Conservation (phyloP, 2,329 filamentous ascomycete genomes). For the Pestalotiopsis fici region DNA sequence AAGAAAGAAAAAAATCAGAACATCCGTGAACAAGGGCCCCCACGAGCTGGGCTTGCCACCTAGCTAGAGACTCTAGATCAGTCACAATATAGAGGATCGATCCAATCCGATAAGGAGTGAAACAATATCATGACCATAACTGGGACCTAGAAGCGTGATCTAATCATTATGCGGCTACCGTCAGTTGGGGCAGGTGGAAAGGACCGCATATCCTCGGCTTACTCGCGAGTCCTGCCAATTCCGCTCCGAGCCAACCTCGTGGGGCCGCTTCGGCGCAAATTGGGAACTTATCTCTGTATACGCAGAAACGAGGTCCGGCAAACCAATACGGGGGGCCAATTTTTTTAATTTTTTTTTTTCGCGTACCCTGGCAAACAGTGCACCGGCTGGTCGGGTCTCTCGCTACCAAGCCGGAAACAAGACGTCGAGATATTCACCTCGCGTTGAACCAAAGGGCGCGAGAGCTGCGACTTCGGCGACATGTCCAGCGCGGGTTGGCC, state of each 20-base stretch:
- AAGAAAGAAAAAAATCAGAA: not conserved
- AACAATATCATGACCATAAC: not conserved
- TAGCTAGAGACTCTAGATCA: not conserved
- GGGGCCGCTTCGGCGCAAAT: not conserved
- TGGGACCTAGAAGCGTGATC: slow-evolving; percentile 1
- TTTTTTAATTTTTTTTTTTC: too few relatives aligned
- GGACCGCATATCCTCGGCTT: slow-evolving; percentile 15
- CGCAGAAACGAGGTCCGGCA: not conserved
- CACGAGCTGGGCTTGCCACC: not conserved
- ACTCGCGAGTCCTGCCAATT: slow-evolving; percentile 9
- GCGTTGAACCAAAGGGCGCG: not conserved
- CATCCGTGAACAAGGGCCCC: not conserved
- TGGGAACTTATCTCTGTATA: not conserved
- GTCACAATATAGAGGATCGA: not conserved
- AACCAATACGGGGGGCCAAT: too few relatives aligned
- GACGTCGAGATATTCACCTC: not conserved
- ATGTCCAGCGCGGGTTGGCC: not conserved
- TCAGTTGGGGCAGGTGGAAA: slow-evolving; percentile 15
- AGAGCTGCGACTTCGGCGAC: not conserved
- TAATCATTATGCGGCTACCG: not conserved
- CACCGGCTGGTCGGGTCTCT: not conserved
- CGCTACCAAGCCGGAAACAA: not conserved
- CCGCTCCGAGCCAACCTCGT: slow-evolving; percentile 2
- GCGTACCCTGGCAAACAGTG: not conserved
- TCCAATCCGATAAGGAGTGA: not conserved